Base-by-base conservation (phyloP, 345 rosid genomes). In the Nephelium lappaceum region DNA sequence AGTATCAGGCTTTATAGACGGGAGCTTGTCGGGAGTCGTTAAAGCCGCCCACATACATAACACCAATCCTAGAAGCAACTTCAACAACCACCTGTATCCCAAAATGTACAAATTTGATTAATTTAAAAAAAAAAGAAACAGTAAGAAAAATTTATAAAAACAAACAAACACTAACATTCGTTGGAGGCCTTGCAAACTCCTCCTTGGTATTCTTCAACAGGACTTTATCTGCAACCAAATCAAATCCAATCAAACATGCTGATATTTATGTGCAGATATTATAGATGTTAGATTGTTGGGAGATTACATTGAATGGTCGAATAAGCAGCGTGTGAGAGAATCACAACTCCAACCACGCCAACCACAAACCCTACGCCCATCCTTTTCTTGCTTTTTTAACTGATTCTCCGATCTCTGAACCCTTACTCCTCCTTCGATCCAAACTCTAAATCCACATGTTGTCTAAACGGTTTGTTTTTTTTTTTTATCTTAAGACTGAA, bases 31-130 rank as follows among this genome's bases (percentile, higher is more conserved):
- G 3, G 98, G 96, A 64, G 90, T 95, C 14, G 95, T 87, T 73
- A 97, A 86, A 25, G 94, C 97, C 47, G 99, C 98, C 97, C 95
- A 97, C 87, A 89, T 77, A 85, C 95, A 94, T n/a, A 94, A 81
- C 53, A 85, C 83, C 55, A 97, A 72, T 58, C 93, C 99, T 53
- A 92, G 27, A 67, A 91, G 87, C 93, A 92, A 83, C 85, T 96
- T 96, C 95, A 72, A 88, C 49, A 69, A 92, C 85, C 79, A 97
- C 98, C 99, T 89, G 84, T 71, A 45, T 67, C 76, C 43, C 43
- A 58, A 51, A 5, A 77, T 9, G 1, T 23, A 68, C 78, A 51
- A 45, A 45, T 45, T 45, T 7, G 3, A 31, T 31, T 31, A 1
- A 27, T 27, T 27, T 27, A 27, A n/a, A n/a, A n/a, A n/a, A n/a